phyloP scores from a whole-genome alignment of 495 filamentous ascomycete genomes.

The Haplographium delicatum region DNA sequence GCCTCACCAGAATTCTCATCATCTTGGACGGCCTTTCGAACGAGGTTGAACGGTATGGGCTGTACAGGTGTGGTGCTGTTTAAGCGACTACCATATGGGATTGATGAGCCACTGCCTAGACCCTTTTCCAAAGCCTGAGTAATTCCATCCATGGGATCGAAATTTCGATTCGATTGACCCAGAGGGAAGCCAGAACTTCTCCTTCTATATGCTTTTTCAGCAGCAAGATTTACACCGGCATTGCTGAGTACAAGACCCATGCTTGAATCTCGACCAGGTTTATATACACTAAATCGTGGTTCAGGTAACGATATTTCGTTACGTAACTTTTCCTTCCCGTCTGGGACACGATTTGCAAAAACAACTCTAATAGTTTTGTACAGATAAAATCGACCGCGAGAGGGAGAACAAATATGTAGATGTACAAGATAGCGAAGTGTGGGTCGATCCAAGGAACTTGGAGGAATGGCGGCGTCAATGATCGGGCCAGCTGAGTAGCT shows the following conservation, averaged over 20 bases:
- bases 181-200: conserved; percentile 51
- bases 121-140: conserved; percentile 25
- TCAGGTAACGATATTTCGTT: conserved; percentile 90
- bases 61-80: conserved; percentile 28
- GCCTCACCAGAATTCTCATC: conserved; percentile 4
- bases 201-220: conserved; percentile 52
- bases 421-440: conserved; percentile 89
- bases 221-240: conserved; percentile 36
- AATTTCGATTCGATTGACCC: conserved; percentile 26
- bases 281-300: conserved; percentile 82
- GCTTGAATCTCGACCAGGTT: conserved; percentile 51
- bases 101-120: conserved; percentile 17
- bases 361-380: conserved; percentile 92
- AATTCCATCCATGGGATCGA: conserved; percentile 33
- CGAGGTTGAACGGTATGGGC: conserved; percentile 31
- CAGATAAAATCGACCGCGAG: conserved; percentile 78
- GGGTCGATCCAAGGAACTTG: conserved; percentile 56
- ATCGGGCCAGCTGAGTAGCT: conserved; percentile 88
- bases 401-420: conserved; percentile 86
- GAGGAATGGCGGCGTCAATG: conserved; percentile 36
- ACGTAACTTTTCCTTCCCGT: conserved; percentile 88
- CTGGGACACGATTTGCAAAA: conserved; percentile 95
- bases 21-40: conserved; percentile 3
- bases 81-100: conserved; percentile 6
- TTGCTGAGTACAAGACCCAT: conserved; percentile 25